Conservation (phyloP, 163 green algal species). For the Scenedesmus sp. region DNA sequence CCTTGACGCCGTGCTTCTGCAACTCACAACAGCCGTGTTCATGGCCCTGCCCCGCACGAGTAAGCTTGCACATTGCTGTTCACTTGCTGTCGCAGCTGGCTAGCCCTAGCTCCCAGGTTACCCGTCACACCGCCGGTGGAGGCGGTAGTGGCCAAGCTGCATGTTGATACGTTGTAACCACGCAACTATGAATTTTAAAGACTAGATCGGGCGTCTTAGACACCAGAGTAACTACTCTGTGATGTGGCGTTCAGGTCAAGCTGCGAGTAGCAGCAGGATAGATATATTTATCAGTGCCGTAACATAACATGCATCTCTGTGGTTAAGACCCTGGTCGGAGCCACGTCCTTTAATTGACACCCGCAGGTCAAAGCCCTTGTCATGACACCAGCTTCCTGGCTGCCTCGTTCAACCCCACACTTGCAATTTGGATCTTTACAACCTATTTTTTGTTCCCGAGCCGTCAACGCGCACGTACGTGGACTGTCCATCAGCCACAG, state of each 20-base stretch:
- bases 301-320: background rate
- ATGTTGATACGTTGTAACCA: background rate
- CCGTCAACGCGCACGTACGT: background rate
- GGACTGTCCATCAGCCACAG: background rate
- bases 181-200: background rate
- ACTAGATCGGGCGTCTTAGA: background rate
- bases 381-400: background rate
- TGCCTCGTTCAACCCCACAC: no score
- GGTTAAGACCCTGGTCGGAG: background rate
- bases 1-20: background rate
- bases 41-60: background rate
- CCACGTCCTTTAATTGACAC: background rate
- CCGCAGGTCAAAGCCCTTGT: background rate
- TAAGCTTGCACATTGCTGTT: background rate
- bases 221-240: background rate
- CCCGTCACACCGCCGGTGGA: background rate
- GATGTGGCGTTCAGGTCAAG: background rate
- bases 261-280: background rate
- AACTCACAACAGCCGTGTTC: background rate
- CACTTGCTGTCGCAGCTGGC: background rate
- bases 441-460: no score
- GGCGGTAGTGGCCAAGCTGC: background rate
- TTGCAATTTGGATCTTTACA: no score
- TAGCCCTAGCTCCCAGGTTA: background rate
- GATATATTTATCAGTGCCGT: background rate